Base-by-base conservation (phyloP, 768 basidiomycete species). In the Termitomyces sp. region DNA sequence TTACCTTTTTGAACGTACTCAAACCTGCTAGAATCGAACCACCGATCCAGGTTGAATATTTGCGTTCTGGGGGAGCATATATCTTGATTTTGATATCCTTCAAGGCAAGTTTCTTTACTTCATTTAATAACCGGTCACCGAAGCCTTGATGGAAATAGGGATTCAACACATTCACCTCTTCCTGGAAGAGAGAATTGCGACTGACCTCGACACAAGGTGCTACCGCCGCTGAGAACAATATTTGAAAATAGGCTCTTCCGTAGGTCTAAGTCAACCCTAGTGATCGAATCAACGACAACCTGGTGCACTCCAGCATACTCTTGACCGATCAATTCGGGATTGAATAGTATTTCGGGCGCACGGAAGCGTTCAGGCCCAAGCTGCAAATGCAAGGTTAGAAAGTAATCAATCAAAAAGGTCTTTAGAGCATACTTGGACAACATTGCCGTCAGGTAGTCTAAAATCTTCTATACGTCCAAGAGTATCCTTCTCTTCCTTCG, bases 51-150 rank as follows among this genome's bases (percentile, higher is more conserved):
- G 92, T 94, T 35, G 91, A 93, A 73, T 96, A 96, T 72, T 98
- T 99, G 63, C 97, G 86, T 73, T 99, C 97, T n/a, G 97, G 97
- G 19, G 97, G 97, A 28, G 97, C 97, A 64, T 92, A 96, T 65
- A 99, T 99, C 78, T 96, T 97, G 73, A 99, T 94, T 78, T 98
- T 99, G 66, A 96, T 84, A 63, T 98, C 96, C 69, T 94, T 94
- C 62, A 98, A 71, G 28, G 95, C 93, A 47, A 97, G 75, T 75
- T 92, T 95, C 79, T 98, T 98, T 51, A 97, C 91, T 72, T 99
- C 97, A 65, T 95, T 93, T 57, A 98, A 78, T 50, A 99, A 78
- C 53, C 97, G 87, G 73, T 98, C 97, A 50, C 95, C 97, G 70
- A 97, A 98, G 3, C 96, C 96, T 79, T 38, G 15, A 41, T 41